Conservation (phyloP, 441 rosid species). For the Gossypium schwendimanii region DNA sequence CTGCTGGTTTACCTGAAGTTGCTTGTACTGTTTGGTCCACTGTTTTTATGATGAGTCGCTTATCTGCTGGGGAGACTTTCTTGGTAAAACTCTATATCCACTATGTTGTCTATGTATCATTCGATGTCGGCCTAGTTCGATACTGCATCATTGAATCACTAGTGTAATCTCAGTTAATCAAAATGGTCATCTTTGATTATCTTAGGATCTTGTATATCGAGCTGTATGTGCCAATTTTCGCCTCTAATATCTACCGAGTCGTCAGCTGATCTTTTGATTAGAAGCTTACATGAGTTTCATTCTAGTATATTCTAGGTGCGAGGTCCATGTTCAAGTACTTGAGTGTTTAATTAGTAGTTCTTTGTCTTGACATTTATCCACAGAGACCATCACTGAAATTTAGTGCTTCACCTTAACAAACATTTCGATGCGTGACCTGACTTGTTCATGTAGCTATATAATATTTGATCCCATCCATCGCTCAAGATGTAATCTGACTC, state of each 20-base stretch:
- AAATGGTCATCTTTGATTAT: neutral
- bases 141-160: neutral
- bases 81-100: constrained; percentile 37
- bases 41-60: constrained; percentile 68
- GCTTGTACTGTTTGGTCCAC: constrained; percentile 97
- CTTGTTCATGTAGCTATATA: neutral
- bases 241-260: neutral
- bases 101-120: neutral
- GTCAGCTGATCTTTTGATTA: neutral
- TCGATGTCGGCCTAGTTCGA: neutral
- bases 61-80: constrained; percentile 64
- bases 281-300: neutral
- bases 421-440: neutral
- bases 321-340: neutral
- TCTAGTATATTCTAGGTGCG: neutral
- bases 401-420: neutral
- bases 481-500: neutral
- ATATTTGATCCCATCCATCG: neutral
- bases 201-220: neutral
- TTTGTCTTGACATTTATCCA: neutral
- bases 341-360: neutral
- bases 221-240: neutral
- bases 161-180: neutral
- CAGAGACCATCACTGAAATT: neutral
- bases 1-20: constrained; percentile 79